Conservation (phyloP, 768 basidiomycete species). For the Pisolithus microcarpus region DNA sequence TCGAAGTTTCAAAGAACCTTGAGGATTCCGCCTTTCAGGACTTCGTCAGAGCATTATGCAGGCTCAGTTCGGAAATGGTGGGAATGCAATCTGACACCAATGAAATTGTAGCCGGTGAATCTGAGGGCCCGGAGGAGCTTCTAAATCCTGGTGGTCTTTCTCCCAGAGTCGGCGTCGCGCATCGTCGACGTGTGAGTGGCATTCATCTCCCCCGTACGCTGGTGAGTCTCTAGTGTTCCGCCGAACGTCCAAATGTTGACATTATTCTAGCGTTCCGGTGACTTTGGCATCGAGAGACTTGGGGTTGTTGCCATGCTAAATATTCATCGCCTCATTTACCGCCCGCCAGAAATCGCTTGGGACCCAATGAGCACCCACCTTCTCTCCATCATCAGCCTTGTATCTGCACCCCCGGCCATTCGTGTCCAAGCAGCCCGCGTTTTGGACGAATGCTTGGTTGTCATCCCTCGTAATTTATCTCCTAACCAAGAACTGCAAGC, state of each 20-base stretch:
- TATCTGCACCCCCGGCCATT: constrained; percentile 65
- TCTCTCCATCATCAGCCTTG: constrained; percentile 64
- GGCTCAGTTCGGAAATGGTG: constrained; percentile 87
- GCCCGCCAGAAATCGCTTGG: constrained; percentile 83
- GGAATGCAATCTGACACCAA: constrained; percentile 61
- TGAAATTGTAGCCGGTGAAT: constrained; percentile 17
- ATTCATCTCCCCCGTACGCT: constrained; percentile 76
- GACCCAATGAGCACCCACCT: constrained; percentile 73
- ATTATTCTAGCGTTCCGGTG: constrained; percentile 65
- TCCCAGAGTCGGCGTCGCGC: constrained; percentile 36
- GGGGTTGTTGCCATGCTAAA: constrained; percentile 77
- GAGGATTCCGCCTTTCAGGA: constrained; percentile 77
- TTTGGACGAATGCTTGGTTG: constrained; percentile 74
- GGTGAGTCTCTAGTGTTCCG: constrained; percentile 37
- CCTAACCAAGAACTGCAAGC: constrained; percentile 56
- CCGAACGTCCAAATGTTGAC: neutral
- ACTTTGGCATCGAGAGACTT: constrained; percentile 88
- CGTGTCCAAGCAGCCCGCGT: constrained; percentile 86
- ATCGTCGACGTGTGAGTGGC: constrained; percentile 76
- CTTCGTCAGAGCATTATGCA: constrained; percentile 74
- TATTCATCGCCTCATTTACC: constrained; percentile 78
- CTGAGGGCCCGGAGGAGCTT: constrained; percentile 29
- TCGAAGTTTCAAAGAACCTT: constrained; percentile 78
- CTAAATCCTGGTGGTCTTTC: constrained; percentile 32
- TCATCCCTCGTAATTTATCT: constrained; percentile 66